phyloP scores from a whole-genome alignment of 2,329 filamentous ascomycete species.

The Curvularia sp. region DNA sequence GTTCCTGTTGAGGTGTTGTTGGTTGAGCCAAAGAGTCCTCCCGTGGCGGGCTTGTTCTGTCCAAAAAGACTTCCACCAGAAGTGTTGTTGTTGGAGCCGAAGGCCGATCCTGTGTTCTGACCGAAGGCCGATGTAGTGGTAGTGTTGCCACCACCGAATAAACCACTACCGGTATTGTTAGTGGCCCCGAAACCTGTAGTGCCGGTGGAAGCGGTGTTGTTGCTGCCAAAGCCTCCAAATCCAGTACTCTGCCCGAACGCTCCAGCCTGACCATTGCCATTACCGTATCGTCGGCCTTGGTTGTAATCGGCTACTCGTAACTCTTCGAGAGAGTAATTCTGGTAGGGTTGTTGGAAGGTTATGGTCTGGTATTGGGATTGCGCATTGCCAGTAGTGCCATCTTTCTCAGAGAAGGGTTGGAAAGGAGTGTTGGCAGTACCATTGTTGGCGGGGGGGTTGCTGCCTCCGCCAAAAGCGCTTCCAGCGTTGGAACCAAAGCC shows the following conservation, averaged over 20 bases:
- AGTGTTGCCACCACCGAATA: slow-evolving; percentile 54
- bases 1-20: slow-evolving; percentile 38
- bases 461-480: slow-evolving; percentile 43
- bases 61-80: slow-evolving; percentile 44
- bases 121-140: slow-evolving; percentile 45
- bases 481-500: slow-evolving; percentile 35
- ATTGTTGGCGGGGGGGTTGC: slow-evolving; percentile 48
- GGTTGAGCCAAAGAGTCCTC: slow-evolving; percentile 50
- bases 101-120: slow-evolving; percentile 39
- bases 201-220: slow-evolving; percentile 47
- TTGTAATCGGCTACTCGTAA: slow-evolving; percentile 79
- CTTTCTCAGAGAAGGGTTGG: slow-evolving; percentile 75
- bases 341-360: slow-evolving; percentile 78
- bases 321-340: slow-evolving; percentile 85
- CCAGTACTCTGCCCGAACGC: slow-evolving; percentile 76
- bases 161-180: slow-evolving; percentile 51
- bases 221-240: slow-evolving; percentile 58
- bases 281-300: slow-evolving; percentile 83
- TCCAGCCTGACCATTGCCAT: slow-evolving; percentile 78
- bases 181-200: slow-evolving; percentile 59
- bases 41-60: slow-evolving; percentile 46
- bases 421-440: slow-evolving; percentile 74
- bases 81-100: slow-evolving; percentile 39
- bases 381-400: slow-evolving; percentile 60
- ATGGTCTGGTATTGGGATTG: slow-evolving; percentile 81